Percentiles rank a stretch among this genome's conserved stretches.
Conservation (phyloP, 495 filamentous ascomycete species). For the Cladorrhinum samala region DNA sequence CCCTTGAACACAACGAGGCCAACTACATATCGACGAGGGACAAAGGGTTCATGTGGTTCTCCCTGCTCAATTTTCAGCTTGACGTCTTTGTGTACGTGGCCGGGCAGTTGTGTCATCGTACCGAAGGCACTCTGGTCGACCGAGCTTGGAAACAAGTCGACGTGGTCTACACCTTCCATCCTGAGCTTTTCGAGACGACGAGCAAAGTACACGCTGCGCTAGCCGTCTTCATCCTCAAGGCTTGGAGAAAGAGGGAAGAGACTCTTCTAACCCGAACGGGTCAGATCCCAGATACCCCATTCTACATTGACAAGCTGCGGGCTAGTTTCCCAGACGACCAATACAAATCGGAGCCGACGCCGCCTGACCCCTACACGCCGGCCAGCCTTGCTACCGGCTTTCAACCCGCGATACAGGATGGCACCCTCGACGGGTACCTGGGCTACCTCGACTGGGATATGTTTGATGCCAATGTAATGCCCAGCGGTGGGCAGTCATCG, state of each 20-base stretch:
- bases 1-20: slow-evolving; percentile 37
- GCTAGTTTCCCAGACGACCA: slow-evolving; percentile 17
- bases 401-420: slow-evolving; percentile 1
- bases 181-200: slow-evolving; percentile 39
- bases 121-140: slow-evolving; percentile 44
- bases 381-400: neutral
- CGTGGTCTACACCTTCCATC: slow-evolving; percentile 36
- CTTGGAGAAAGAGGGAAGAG: slow-evolving; percentile 41
- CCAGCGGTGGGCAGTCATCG: neutral
- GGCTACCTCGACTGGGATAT: slow-evolving; percentile 41
- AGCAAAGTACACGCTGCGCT: slow-evolving; percentile 35
- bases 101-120: slow-evolving; percentile 45
- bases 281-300: slow-evolving; percentile 23
- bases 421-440: slow-evolving; percentile 28
- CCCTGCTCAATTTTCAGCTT: slow-evolving; percentile 43
- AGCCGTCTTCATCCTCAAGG: slow-evolving; percentile 41
- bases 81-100: slow-evolving; percentile 49
- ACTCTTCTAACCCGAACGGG: slow-evolving; percentile 14
- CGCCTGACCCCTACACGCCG: slow-evolving; percentile 16
- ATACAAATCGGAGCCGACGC: slow-evolving; percentile 17
- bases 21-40: slow-evolving; percentile 33
- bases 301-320: slow-evolving; percentile 31
- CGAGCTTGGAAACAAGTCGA: slow-evolving; percentile 45
- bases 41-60: slow-evolving; percentile 46
- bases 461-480: slow-evolving; percentile 20